Base-by-base conservation (phyloP, 805 yeast species). In the Diddensiella caesifluorescens region DNA sequence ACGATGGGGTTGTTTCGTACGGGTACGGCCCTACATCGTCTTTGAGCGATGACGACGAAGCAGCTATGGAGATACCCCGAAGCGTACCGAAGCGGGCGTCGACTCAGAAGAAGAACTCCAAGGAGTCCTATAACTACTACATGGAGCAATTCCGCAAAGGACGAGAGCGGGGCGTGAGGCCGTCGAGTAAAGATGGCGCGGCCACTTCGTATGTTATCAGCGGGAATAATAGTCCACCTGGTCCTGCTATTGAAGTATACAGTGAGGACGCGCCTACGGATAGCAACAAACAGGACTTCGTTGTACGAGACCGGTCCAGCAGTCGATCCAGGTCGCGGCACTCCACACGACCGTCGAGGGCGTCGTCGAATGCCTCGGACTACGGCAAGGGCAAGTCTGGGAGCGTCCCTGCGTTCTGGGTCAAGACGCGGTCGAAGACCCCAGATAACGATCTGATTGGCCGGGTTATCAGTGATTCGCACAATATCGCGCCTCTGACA, bases 11-110 rank as follows among this genome's bases (percentile, higher is more conserved):
- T 12, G 44, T 46, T n/a, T 38, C 49, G 25, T 46, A 46, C 25
- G 49, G 49, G 15, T 46, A 22, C 19, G 49, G 49, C 7, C 49
- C 49, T 5, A 46, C 49, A 7, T 46, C 49, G 9, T 36, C 35
- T 5, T 25, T 55, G 13, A 39, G 35, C 25, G 43, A 32, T 13
- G 28, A 20, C 5, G 28, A 27, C 28, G 12, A 5, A 7, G 28
- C 38, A 22, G 32, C 15, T 9, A 12, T 25, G 32, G 32, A 29
- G 12, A 13, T 7, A 9, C 32, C 32, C 15, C 32, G 32, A 13
- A 29, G 32, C 15, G 19, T 29, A n/a, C 15, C 32, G 15, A 13
- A 19, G 7, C n/a, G 27, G 7, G 16, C 18, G 13, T 19, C 35
- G 7, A 19, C 10, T 10, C 12, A n/a, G 6, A 9, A 21, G 38